These are phyloP conservation scores for Nadsonia fulvescens DNA, from an alignment of 805 yeast species.

Conservation along the genomic window DNA sequence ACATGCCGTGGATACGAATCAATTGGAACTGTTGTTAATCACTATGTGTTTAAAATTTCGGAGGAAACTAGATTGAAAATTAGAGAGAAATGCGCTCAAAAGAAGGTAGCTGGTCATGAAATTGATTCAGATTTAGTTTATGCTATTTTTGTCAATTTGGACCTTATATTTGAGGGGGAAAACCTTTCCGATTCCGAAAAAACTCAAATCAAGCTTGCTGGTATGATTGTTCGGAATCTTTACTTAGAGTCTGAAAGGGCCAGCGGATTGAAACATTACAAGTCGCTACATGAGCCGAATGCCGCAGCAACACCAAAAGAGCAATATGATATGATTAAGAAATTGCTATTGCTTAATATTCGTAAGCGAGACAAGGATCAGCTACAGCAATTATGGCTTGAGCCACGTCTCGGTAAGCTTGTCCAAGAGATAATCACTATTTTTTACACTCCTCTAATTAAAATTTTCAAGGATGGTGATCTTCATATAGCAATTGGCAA, in stretches of 20 bases:
- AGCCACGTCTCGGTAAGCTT: conserved; percentile 61
- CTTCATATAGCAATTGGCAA: conserved; percentile 48
- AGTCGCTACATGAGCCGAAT: conserved; percentile 14
- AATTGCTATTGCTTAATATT: conserved; percentile 42
- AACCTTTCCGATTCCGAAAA: conserved; percentile 8
- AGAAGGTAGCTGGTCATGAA: too few relatives aligned
- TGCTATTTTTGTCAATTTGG: conserved; percentile 10
- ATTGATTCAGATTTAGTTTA: conserved; percentile 3
- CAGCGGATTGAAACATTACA: too few relatives aligned
- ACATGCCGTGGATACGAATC: conserved; percentile 9
- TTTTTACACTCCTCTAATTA: conserved; percentile 58
- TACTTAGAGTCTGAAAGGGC: too few relatives aligned
- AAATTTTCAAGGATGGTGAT: conserved; percentile 46
- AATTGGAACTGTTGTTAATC: conserved; percentile 15
- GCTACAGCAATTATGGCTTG: conserved; percentile 66
- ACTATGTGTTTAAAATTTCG: conserved; percentile 9
- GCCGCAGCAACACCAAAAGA: conserved; percentile 27
- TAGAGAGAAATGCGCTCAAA: too few relatives aligned
- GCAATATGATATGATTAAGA: conserved; percentile 37
- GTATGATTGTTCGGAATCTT: too few relatives aligned
- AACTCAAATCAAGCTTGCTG: conserved; percentile 8
- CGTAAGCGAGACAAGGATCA: conserved; percentile 62
- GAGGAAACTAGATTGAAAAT: too few relatives aligned
- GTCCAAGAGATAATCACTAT: conserved; percentile 55
- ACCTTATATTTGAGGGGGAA: conserved; percentile 15